A percentile compares a stretch with the other conserved stretches of the same genome.
Evolutionary conservation across 1,284 basidiomycete species (phyloP).

Genomic region (Ustilago sp.): DNA sequence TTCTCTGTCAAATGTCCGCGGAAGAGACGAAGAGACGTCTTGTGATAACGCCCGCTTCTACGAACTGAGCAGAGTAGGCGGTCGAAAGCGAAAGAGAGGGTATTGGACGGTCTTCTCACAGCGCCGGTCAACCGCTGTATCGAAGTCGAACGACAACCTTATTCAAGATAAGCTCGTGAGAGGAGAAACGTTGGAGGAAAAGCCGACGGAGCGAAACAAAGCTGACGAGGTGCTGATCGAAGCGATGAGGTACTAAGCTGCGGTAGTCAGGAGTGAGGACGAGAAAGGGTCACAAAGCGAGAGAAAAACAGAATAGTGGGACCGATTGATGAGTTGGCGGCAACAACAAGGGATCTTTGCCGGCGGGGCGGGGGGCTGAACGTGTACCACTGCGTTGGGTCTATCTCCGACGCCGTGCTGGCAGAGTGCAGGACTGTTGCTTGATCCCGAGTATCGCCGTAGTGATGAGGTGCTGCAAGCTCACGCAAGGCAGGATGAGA

Average conservation of each 20-base stretch:
- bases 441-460: conserved; percentile 18
- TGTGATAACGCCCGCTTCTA: not conserved
- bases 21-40: not conserved
- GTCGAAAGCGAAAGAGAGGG: not conserved
- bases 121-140: conserved; percentile 37
- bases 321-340: conserved; percentile 17
- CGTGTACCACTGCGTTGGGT: conserved; percentile 33
- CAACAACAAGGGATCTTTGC: conserved; percentile 22
- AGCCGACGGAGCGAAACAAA: conserved; percentile 28
- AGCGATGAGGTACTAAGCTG: not conserved
- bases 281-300: not conserved
- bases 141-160: conserved; percentile 46
- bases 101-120: conserved; percentile 26
- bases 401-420: conserved; percentile 28
- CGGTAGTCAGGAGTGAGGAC: conserved; percentile 1
- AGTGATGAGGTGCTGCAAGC: conserved; percentile 5
- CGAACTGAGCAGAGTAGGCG: not conserved
- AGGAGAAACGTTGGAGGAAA: not conserved
- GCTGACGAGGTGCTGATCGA: conserved; percentile 10
- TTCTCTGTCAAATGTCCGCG: not conserved
- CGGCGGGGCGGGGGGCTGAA: conserved; percentile 19
- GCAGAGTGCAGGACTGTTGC: not conserved
- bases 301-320: conserved; percentile 15
- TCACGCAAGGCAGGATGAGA: not conserved
- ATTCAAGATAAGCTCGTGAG: conserved; percentile 27